phyloP scores from a whole-genome alignment of 1,284 basidiomycete genomes.

The Wallemia ichthyophaga region DNA sequence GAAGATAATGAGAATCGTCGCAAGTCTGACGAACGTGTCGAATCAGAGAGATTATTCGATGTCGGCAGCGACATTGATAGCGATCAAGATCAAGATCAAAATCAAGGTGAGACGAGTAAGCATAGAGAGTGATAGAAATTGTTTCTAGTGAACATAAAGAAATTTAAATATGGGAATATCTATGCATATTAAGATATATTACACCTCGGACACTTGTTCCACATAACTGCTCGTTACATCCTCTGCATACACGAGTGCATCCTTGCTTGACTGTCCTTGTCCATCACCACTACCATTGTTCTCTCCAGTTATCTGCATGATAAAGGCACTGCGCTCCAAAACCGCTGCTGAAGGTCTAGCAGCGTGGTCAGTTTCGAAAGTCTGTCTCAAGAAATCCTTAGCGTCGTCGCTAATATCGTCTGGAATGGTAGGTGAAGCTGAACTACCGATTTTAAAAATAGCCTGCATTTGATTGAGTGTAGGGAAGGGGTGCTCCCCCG shows the following conservation, averaged over 20 bases:
- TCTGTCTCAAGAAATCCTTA: slow-evolving; percentile 47
- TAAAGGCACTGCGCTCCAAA: slow-evolving; percentile 44
- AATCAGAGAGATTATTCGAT: background rate
- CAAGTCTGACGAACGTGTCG: background rate
- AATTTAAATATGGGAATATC: too few relatives aligned
- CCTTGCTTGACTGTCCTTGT: too few relatives aligned
- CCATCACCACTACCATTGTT: background rate
- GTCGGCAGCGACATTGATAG: background rate
- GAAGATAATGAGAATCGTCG: background rate
- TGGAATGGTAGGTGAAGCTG: slow-evolving; percentile 50
- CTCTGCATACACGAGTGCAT: background rate
- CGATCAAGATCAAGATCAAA: background rate
- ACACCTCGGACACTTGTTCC: too few relatives aligned
- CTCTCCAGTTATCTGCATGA: slow-evolving; percentile 12
- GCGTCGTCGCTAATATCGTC: slow-evolving; percentile 62
- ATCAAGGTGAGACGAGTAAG: slow-evolving; percentile 1
- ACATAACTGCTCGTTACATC: background rate
- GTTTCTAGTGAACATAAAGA: too few relatives aligned
- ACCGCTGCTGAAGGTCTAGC: slow-evolving; percentile 49
- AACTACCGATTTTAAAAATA: slow-evolving; percentile 85
- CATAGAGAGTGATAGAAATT: background rate
- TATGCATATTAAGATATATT: too few relatives aligned
- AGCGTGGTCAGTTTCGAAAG: slow-evolving; percentile 57
- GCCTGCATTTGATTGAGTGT: slow-evolving; percentile 97
- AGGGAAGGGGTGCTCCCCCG: slow-evolving; percentile 88